phyloP scores from a whole-genome alignment of 176 grass and related monocot genomes.

The Rhynchospora tenuis region DNA sequence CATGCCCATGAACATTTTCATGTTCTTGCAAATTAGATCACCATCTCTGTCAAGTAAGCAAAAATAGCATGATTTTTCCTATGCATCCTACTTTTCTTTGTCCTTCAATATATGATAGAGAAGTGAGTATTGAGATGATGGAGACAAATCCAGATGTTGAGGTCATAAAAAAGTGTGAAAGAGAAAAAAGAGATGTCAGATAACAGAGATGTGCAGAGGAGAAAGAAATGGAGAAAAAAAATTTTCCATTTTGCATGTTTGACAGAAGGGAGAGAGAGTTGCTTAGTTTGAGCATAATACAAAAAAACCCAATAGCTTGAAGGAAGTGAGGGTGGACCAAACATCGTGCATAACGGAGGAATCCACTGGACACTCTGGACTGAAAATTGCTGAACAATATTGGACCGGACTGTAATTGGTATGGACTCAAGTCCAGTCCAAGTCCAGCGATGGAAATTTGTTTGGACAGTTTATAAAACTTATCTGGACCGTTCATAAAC shows the following conservation, averaged over 20 bases:
- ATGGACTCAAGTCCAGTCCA: no score
- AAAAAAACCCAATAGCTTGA: neutral
- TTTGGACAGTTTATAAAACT: no score
- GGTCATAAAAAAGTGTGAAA: neutral
- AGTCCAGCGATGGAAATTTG: no score
- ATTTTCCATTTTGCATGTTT: neutral
- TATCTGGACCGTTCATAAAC: no score
- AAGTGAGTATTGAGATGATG: neutral
- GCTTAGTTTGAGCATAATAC: neutral
- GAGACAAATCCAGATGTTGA: neutral
- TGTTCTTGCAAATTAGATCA: neutral
- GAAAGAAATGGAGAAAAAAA: neutral
- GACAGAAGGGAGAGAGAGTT: neutral
- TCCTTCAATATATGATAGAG: neutral
- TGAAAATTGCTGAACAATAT: no score
- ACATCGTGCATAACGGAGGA: no score
- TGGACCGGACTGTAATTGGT: no score
- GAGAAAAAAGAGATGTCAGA: neutral
- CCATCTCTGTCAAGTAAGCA: neutral
- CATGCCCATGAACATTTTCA: no score
- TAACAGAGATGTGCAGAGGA: neutral
- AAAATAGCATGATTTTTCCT: neutral
- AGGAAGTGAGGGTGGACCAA: neutral
- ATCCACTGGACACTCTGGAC: no score
- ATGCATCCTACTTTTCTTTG: neutral